Evolutionary conservation across 1,139 yeast genomes (phyloP).

Genomic region (Blastobotrys serpentis): DNA sequence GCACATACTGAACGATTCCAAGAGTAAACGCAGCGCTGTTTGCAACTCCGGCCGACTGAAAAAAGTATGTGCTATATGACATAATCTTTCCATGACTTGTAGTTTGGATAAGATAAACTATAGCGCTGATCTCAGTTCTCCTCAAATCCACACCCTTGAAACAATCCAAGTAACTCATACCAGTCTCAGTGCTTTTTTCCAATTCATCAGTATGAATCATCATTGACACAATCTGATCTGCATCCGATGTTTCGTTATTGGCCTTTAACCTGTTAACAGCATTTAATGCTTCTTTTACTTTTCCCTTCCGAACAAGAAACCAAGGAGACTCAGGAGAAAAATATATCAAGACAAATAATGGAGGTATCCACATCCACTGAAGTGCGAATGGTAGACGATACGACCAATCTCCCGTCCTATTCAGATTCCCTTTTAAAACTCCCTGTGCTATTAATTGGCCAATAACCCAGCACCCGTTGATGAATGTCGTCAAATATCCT

Average conservation of each 20-base stretch:
- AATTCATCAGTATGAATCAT: conserved; percentile 47
- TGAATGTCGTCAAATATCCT: conserved; percentile 40
- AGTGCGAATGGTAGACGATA: conserved; percentile 50
- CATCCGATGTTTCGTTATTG: conserved; percentile 22
- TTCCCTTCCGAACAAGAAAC: conserved; percentile 47
- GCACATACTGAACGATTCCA: conserved; percentile 11
- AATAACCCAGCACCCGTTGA: conserved; percentile 45
- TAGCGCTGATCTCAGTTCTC: conserved; percentile 53
- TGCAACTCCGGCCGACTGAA: conserved; percentile 22
- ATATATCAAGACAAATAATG: conserved; percentile 49
- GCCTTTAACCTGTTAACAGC: conserved; percentile 31
- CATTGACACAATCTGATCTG: conserved; percentile 43
- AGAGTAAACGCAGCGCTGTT: conserved; percentile 15
- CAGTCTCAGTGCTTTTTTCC: conserved; percentile 41
- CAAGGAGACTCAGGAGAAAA: conserved; percentile 60
- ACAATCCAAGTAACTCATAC: conserved; percentile 45
- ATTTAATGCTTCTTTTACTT: conserved; percentile 32
- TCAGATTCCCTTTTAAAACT: conserved; percentile 8
- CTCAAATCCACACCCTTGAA: conserved; percentile 48
- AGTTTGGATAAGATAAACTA: conserved; percentile 45
- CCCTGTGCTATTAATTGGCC: conserved; percentile 41
- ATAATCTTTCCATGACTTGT: conserved; percentile 51
- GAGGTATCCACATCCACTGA: conserved; percentile 63
- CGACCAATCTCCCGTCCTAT: conserved; percentile 28
- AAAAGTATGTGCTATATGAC: conserved; percentile 25